Evolutionary conservation across 257 asterid species (phyloP).

Genomic region (Euphrasia confusa): DNA sequence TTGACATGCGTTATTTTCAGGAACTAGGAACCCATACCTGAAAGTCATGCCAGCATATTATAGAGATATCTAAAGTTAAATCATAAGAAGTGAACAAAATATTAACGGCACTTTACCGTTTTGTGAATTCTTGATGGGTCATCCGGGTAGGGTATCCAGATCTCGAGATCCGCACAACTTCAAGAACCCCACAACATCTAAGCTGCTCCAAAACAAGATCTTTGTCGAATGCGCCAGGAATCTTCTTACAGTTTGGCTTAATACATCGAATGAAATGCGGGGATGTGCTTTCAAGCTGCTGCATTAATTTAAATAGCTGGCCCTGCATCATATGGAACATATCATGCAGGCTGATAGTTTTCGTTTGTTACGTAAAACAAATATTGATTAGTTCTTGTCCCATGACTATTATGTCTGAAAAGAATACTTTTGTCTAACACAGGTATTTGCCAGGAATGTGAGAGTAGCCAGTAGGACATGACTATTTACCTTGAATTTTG

Average conservation of each 20-base stretch:
- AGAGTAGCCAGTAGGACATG: background rate
- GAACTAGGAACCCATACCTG: conserved; percentile 75
- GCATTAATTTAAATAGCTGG: conserved; percentile 78
- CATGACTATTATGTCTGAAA: conserved; percentile 1
- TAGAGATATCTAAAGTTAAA: conserved; percentile 5
- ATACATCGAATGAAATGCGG: conserved; percentile 95
- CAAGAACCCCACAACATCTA: conserved; percentile 73
- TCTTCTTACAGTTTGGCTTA: conserved; percentile 72
- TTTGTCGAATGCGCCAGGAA: conserved; percentile 69
- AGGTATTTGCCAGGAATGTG: background rate
- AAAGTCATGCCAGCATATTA: conserved; percentile 33
- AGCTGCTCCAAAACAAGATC: conserved; percentile 78
- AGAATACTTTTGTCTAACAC: background rate
- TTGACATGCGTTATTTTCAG: conserved; percentile 41
- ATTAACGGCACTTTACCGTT: conserved; percentile 44
- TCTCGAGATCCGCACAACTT: conserved; percentile 75
- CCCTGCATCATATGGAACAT: conserved; percentile 43
- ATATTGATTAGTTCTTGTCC: conserved; percentile 1
- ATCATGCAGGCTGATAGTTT: background rate
- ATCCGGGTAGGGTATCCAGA: conserved; percentile 87
- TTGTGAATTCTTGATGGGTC: conserved; percentile 76
- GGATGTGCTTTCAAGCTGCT: conserved; percentile 74
- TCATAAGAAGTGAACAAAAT: conserved; percentile 19
- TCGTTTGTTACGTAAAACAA: background rate
- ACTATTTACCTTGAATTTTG: conserved; percentile 67